phyloP scores from a whole-genome alignment of 306 rosid species.

The Vigna mungo region DNA sequence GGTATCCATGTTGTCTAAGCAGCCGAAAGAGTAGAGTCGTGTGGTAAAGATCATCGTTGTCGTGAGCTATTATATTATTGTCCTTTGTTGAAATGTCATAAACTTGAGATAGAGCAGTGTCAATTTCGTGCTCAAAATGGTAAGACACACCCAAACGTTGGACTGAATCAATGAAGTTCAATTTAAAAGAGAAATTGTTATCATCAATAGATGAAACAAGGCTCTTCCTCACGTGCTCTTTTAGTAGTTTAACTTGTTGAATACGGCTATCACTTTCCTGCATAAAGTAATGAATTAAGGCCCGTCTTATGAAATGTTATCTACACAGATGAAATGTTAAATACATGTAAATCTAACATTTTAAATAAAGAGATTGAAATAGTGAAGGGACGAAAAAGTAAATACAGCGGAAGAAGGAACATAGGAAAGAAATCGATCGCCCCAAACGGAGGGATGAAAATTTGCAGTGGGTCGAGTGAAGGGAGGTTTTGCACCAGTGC shows the following conservation, averaged over 20 bases:
- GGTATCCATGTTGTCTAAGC: conserved; percentile 52
- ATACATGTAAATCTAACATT: no score
- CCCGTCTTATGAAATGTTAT: no score
- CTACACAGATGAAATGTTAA: no score
- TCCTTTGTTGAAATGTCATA: background rate
- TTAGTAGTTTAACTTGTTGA: conserved; percentile 11
- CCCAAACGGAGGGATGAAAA: background rate
- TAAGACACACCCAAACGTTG: conserved; percentile 31
- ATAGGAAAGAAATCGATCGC: background rate
- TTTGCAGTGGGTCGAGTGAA: background rate
- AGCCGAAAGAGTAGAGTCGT: conserved; percentile 54
- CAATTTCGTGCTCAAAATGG: conserved; percentile 26
- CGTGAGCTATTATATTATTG: background rate
- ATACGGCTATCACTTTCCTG: background rate
- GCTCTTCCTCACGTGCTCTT: conserved; percentile 43
- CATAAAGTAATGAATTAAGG: background rate
- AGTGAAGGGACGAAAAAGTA: no score
- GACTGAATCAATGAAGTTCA: conserved; percentile 27
- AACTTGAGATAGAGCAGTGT: conserved; percentile 12
- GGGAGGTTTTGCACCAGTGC: background rate
- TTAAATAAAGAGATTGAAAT: no score
- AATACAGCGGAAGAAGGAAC: background rate
- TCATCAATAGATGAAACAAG: background rate
- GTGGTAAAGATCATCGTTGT: conserved; percentile 21
- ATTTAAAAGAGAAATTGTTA: background rate